phyloP scores from a whole-genome alignment of 2,329 filamentous ascomycete genomes.

The Penicillium frequentans region DNA sequence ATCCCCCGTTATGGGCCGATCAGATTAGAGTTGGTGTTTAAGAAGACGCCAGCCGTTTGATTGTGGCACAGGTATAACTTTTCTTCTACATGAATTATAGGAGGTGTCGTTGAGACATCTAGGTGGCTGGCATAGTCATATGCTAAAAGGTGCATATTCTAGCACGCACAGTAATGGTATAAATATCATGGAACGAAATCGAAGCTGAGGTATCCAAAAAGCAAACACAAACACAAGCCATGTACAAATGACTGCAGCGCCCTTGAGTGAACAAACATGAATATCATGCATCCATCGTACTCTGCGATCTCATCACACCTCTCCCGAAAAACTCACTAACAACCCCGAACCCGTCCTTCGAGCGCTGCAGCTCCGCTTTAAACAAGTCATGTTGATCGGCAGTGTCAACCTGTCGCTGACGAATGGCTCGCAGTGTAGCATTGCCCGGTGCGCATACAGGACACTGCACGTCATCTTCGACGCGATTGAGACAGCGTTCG shows the following conservation, averaged over 20 bases:
- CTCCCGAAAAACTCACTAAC: conserved; percentile 93
- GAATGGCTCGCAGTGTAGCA: conserved; percentile 82
- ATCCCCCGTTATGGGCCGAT: no score
- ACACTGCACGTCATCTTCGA: conserved; percentile 71
- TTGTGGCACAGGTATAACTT: no score
- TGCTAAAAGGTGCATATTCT: not conserved
- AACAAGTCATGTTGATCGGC: conserved; percentile 89
- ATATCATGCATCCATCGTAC: conserved; percentile 31
- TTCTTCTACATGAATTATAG: no score
- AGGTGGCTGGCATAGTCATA: no score
- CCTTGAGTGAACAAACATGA: not conserved
- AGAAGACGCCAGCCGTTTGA: no score
- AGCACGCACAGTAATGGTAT: not conserved
- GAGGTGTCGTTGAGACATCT: no score
- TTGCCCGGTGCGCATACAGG: conserved; percentile 83
- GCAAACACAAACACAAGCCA: not conserved
- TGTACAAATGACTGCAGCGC: not conserved
- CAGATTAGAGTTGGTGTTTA: no score
- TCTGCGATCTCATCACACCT: conserved; percentile 71
- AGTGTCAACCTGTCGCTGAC: conserved; percentile 80
- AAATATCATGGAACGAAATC: not conserved
- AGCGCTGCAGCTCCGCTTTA: conserved; percentile 72
- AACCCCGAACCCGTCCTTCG: conserved; percentile 82
- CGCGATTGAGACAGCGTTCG: conserved; percentile 76
- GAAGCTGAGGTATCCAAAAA: not conserved